Conservation (phyloP, 805 yeast genomes). For the Saturnispora sanitii region DNA sequence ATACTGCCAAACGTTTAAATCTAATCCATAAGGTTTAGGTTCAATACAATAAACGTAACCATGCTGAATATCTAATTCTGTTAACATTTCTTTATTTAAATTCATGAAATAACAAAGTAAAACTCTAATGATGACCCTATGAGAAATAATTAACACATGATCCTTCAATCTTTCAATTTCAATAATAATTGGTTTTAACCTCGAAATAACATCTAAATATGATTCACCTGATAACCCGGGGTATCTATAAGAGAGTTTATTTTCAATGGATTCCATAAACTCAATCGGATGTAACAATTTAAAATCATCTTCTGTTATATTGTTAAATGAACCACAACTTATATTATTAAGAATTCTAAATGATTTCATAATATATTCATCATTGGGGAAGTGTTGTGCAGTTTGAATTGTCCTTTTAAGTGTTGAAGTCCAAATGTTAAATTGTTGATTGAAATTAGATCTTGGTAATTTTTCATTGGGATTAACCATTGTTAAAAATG, state of each 20-base stretch:
- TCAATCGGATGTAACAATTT: constrained; percentile 20
- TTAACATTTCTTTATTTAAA: constrained; percentile 28
- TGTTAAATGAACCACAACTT: constrained; percentile 28
- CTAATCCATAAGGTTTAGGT: constrained; percentile 32
- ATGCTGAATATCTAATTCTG: constrained; percentile 30
- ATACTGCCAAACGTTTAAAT: constrained; percentile 29
- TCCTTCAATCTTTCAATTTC: constrained; percentile 29
- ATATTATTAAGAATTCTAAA: constrained; percentile 29
- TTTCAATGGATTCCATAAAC: constrained; percentile 22
- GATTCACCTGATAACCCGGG: constrained; percentile 33
- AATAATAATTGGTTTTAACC: constrained; percentile 28
- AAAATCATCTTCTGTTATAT: constrained; percentile 25
- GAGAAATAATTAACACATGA: constrained; percentile 28
- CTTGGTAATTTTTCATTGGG: neutral
- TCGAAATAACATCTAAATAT: constrained; percentile 27
- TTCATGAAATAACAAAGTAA: constrained; percentile 30
- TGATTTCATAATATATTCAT: constrained; percentile 24
- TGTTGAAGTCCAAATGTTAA: constrained; percentile 29
- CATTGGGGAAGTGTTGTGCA: constrained; percentile 23
- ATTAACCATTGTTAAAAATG: constrained; percentile 14
- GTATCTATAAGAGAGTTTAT: constrained; percentile 26
- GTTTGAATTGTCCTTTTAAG: constrained; percentile 26
- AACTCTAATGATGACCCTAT: constrained; percentile 28
- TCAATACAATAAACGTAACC: constrained; percentile 29
- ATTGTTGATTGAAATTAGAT: constrained; percentile 18